A percentile compares a stretch with the other conserved stretches of the same genome.
These are phyloP conservation scores for Didymellaceae sp. DNA, from an alignment of 2,329 filamentous ascomycete species.

Conservation along the genomic window DNA sequence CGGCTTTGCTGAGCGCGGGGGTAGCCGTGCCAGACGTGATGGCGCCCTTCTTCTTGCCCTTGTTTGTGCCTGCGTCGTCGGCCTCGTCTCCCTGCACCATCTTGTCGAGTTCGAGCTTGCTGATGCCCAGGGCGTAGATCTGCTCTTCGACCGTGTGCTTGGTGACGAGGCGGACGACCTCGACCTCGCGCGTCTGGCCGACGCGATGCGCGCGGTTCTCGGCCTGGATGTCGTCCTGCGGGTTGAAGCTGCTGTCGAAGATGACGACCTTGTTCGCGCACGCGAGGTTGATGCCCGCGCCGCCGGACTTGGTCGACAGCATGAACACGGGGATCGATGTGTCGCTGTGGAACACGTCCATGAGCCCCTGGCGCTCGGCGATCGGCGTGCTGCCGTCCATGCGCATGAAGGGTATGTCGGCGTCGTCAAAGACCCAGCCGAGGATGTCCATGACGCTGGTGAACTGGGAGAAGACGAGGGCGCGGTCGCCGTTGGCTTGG, in stretches of 20 bases:
- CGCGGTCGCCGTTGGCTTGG: slow-evolving; percentile 80
- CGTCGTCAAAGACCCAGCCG: slow-evolving; percentile 76
- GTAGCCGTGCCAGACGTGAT: slow-evolving; percentile 12
- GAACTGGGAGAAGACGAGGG: slow-evolving; percentile 93
- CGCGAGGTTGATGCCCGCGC: slow-evolving; percentile 95
- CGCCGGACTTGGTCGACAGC: slow-evolving; percentile 89
- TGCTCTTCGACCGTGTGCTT: slow-evolving; percentile 88
- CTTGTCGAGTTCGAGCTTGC: slow-evolving; percentile 88
- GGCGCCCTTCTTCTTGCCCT: slow-evolving; percentile 24
- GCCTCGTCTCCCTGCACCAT: slow-evolving; percentile 69
- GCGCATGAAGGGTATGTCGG: slow-evolving; percentile 79
- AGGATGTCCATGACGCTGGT: slow-evolving; percentile 90
- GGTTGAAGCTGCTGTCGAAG: slow-evolving; percentile 96
- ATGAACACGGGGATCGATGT: slow-evolving; percentile 85
- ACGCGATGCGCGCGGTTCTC: slow-evolving; percentile 97
- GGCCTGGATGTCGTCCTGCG: slow-evolving; percentile 96
- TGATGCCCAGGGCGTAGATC: slow-evolving; percentile 87
- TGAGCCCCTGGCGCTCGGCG: slow-evolving; percentile 80
- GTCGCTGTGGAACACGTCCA: slow-evolving; percentile 84
- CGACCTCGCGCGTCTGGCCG: slow-evolving; percentile 87
- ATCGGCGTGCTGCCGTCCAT: slow-evolving; percentile 86
- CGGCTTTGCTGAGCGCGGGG: slow-evolving; percentile 45
- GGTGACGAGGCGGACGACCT: slow-evolving; percentile 85
- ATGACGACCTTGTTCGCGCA: slow-evolving; percentile 97
- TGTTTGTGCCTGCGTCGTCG: slow-evolving; percentile 37